Evolutionary conservation across 371 early-diverging fungal genomes (phyloP).

Genomic region (Lichtheimia ramosa): DNA sequence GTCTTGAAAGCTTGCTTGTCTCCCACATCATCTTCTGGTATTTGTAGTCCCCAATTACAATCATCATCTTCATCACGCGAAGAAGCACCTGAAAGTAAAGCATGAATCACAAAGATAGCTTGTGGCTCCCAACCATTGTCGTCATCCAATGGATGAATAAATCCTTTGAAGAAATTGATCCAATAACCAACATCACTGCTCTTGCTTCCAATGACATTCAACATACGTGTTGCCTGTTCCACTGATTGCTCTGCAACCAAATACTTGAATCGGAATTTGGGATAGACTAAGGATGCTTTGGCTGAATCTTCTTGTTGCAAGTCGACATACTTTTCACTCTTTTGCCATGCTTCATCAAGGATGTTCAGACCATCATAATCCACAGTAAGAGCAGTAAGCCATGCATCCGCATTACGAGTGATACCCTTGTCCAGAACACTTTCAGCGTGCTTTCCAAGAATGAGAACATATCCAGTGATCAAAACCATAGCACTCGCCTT

Average conservation of each 20-base stretch:
- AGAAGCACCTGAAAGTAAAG: constrained; percentile 44
- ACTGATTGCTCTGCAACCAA: constrained; percentile 35
- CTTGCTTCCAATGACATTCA: constrained; percentile 47
- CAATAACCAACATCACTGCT: constrained; percentile 41
- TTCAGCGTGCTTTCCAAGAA: constrained; percentile 39
- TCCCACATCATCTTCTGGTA: neutral
- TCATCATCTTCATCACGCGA: constrained; percentile 14
- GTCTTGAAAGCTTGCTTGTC: constrained; percentile 1
- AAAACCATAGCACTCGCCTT: constrained; percentile 40
- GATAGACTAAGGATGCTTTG: constrained; percentile 25
- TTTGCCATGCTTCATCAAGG: constrained; percentile 32
- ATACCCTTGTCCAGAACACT: constrained; percentile 35
- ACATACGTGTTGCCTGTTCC: constrained; percentile 26
- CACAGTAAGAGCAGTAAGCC: constrained; percentile 45
- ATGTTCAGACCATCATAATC: constrained; percentile 40
- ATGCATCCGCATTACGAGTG: constrained; percentile 34
- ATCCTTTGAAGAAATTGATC: constrained; percentile 45
- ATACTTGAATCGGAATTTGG: constrained; percentile 45
- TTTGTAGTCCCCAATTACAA: neutral
- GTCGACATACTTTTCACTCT: constrained; percentile 19
- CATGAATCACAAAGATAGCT: constrained; percentile 47
- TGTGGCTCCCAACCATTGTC: constrained; percentile 35
- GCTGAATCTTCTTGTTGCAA: neutral
- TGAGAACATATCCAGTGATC: constrained; percentile 38
- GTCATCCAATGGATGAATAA: constrained; percentile 24